Conservation (phyloP, 2,329 filamentous ascomycete genomes). For the Neofusicoccum sp. region DNA sequence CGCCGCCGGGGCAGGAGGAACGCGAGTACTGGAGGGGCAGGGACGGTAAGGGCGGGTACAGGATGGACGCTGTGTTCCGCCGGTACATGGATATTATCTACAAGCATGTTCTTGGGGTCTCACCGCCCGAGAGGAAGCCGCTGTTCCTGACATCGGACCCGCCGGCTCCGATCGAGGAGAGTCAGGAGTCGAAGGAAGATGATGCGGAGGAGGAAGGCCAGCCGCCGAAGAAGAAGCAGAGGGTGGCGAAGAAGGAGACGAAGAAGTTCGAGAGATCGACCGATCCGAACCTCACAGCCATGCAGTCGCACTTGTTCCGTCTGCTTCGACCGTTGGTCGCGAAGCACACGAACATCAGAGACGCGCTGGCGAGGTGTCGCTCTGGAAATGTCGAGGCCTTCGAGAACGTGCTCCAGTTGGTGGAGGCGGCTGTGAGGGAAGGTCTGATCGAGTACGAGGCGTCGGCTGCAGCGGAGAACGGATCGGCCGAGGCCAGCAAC, state of each 20-base stretch:
- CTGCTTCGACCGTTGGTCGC: conserved; percentile 79
- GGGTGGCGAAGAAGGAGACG: conserved; percentile 16
- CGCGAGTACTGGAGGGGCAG: conserved; percentile 81
- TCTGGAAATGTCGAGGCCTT: conserved; percentile 72
- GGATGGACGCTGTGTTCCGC: conserved; percentile 82
- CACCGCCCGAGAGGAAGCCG: conserved; percentile 66
- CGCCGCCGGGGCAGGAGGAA: conserved; percentile 62
- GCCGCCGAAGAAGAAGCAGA: conserved; percentile 37
- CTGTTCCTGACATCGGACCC: conserved; percentile 66
- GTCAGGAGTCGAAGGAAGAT: not conserved
- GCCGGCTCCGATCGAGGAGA: conserved; percentile 28
- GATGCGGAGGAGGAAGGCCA: conserved; percentile 25
- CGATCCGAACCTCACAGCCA: conserved; percentile 68
- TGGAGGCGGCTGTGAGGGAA: conserved; percentile 71
- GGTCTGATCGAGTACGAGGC: conserved; percentile 67
- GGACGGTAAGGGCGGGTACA: conserved; percentile 78
- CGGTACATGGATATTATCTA: conserved; percentile 91
- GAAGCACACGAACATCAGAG: conserved; percentile 77
- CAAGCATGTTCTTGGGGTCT: conserved; percentile 65
- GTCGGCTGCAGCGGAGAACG: conserved; percentile 14
- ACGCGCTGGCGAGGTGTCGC: conserved; percentile 70
- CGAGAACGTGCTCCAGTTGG: conserved; percentile 71
- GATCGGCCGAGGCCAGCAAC: conserved; percentile 25
- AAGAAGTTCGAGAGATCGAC: conserved; percentile 48
- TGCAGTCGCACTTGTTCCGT: conserved; percentile 93